Conservation (phyloP, 2,329 filamentous ascomycete genomes). For the Tricladium varicosporioides region DNA sequence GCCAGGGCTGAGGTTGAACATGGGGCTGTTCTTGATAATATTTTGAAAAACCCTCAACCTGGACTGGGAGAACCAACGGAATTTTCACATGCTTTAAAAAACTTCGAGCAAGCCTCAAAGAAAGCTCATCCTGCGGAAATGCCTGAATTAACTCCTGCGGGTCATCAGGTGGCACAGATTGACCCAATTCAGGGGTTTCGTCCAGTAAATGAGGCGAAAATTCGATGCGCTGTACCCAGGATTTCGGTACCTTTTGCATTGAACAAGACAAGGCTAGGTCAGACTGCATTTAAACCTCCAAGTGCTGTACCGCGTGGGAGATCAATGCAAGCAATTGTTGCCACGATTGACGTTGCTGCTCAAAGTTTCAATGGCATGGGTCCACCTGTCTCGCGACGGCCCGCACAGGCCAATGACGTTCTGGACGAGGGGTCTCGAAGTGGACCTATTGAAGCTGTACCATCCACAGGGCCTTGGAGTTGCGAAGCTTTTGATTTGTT, state of each 20-base stretch:
- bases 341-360: slow-evolving; percentile 21
- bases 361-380: slow-evolving; percentile 13
- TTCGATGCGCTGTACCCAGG: background rate
- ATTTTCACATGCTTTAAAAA: too few species aligned
- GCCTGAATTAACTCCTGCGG: background rate
- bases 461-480: slow-evolving; percentile 34
- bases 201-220: background rate
- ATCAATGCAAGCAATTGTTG: slow-evolving; percentile 24
- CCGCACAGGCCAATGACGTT: background rate
- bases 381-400: slow-evolving; percentile 15
- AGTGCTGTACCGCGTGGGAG: slow-evolving; percentile 31
- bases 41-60: background rate
- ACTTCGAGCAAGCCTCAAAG: slow-evolving; percentile 1
- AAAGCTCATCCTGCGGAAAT: slow-evolving; percentile 9
- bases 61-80: too few species aligned
- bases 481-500: slow-evolving; percentile 37
- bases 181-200: slow-evolving; percentile 4
- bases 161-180: too few species aligned
- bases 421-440: background rate
- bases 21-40: background rate
- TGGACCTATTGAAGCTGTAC: background rate
- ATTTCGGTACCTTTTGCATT: background rate
- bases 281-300: slow-evolving; percentile 18
- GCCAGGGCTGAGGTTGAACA: background rate
- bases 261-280: slow-evolving; percentile 2